Evolutionary conservation across 768 basidiomycete genomes (phyloP).

Genomic region (Boletus rubropictus): DNA sequence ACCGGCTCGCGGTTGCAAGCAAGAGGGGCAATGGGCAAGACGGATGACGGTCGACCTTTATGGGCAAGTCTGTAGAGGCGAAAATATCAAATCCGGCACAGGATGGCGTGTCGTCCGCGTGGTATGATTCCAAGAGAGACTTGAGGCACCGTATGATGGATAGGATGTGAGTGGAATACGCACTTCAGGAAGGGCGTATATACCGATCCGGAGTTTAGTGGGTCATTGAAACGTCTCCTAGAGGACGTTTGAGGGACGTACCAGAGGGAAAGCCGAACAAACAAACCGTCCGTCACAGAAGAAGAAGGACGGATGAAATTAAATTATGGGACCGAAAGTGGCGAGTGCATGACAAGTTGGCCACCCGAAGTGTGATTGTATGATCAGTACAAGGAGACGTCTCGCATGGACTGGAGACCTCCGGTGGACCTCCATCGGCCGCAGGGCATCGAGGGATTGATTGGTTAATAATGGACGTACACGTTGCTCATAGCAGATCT

Average conservation of each 20-base stretch:
- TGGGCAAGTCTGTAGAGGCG: constrained; percentile 9
- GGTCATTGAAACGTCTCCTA: constrained; percentile 24
- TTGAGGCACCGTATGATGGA: constrained; percentile 16
- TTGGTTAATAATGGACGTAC: constrained; percentile 17
- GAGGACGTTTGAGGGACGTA: constrained; percentile 26
- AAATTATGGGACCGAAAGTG: constrained; percentile 29
- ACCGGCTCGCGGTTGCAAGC: constrained; percentile 23
- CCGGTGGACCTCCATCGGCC: constrained; percentile 17
- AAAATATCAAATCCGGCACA: constrained; percentile 32
- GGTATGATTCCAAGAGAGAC: constrained; percentile 14
- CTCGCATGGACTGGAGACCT: constrained; percentile 18
- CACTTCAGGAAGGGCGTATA: constrained; percentile 21
- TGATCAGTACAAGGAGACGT: constrained; percentile 18
- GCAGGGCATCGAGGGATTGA: constrained; percentile 13
- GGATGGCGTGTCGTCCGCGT: constrained; percentile 29
- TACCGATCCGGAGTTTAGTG: constrained; percentile 26
- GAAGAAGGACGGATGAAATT: constrained; percentile 25
- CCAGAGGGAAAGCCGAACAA: constrained; percentile 21
- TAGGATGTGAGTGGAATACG: constrained; percentile 16
- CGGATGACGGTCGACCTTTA: constrained; percentile 22
- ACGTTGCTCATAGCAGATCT: constrained; percentile 22
- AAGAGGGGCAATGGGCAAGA: constrained; percentile 32
- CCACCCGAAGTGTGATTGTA: constrained; percentile 26
- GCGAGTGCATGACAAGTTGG: constrained; percentile 18
- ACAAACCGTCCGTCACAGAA: constrained; percentile 29